Evolutionary conservation across 2,329 filamentous ascomycete genomes (phyloP).

Genomic region (Stemphylium lycopersici): DNA sequence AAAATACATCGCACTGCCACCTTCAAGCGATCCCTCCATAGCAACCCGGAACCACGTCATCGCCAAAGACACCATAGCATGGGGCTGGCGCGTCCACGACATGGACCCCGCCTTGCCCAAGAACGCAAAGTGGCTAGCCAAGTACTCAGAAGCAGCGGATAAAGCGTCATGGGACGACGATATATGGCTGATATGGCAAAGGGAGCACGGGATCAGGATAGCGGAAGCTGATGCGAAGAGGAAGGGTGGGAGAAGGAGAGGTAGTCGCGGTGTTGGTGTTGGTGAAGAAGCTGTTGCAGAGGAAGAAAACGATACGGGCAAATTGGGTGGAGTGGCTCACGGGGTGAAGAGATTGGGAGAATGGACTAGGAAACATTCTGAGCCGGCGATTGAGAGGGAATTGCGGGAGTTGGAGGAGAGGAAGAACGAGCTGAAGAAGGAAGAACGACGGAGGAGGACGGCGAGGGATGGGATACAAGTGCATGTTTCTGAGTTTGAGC

Average conservation of each 20-base stretch:
- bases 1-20: constrained; percentile 1
- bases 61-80: constrained; percentile 1
- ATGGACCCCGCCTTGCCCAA: not conserved
- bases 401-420: not conserved
- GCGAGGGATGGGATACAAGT: not conserved
- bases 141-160: not conserved
- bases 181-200: constrained; percentile 11
- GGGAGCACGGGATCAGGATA: constrained; percentile 6
- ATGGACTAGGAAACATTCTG: not conserved
- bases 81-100: constrained; percentile 6
- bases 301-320: not conserved
- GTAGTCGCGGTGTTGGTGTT: too few relatives aligned
- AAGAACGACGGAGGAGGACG: not conserved
- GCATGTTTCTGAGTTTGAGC: not conserved
- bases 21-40: not conserved
- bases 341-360: not conserved
- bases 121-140: not conserved
- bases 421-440: not conserved
- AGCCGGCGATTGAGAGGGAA: not conserved
- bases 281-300: not conserved
- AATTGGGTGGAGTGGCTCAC: not conserved
- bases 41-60: not conserved
- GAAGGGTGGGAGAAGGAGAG: not conserved
- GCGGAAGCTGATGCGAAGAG: not conserved
- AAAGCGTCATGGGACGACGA: constrained; percentile 1